Evolutionary conservation across 2,329 filamentous ascomycete genomes (phyloP).

Genomic region (Drechslerella stenobrocha): DNA sequence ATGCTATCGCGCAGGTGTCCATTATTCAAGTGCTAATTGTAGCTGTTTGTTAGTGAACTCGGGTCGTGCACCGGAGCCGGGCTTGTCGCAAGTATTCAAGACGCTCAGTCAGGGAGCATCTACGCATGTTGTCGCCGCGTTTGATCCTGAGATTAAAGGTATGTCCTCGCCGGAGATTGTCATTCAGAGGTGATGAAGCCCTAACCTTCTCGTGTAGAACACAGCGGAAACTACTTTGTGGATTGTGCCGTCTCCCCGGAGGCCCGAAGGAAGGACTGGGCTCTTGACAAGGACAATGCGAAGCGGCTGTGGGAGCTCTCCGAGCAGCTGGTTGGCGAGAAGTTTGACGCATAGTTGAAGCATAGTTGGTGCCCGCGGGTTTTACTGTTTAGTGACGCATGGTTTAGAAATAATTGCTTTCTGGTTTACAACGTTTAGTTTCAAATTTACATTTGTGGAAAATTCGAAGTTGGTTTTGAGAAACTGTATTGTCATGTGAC

Average conservation of each 20-base stretch:
- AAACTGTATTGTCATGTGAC: no score
- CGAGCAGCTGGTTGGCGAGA: conserved; percentile 57
- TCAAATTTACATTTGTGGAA: no score
- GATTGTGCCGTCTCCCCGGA: conserved; percentile 21
- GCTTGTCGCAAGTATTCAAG: conserved; percentile 6
- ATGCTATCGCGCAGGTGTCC: background rate
- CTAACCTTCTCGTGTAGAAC: conserved; percentile 34
- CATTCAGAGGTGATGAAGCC: no score
- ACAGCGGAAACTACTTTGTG: conserved; percentile 22
- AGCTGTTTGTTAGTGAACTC: conserved; percentile 51
- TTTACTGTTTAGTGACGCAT: no score
- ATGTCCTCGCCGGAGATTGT: background rate
- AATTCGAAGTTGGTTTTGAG: no score
- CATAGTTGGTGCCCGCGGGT: background rate
- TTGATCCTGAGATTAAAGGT: conserved; percentile 56
- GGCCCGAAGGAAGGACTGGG: conserved; percentile 50
- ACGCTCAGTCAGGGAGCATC: conserved; percentile 53
- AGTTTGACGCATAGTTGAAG: conserved; percentile 52
- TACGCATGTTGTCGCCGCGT: conserved; percentile 57
- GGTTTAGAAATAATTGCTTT: no score
- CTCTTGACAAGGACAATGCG: conserved; percentile 55
- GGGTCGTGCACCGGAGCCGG: conserved; percentile 20
- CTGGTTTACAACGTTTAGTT: no score
- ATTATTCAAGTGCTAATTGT: conserved; percentile 50
- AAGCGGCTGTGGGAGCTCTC: conserved; percentile 59